Evolutionary conservation across 2,329 filamentous ascomycete species (phyloP), one percentile per base, ranked within the genome.

Genomic region (Aspergillus awamori): DNA sequence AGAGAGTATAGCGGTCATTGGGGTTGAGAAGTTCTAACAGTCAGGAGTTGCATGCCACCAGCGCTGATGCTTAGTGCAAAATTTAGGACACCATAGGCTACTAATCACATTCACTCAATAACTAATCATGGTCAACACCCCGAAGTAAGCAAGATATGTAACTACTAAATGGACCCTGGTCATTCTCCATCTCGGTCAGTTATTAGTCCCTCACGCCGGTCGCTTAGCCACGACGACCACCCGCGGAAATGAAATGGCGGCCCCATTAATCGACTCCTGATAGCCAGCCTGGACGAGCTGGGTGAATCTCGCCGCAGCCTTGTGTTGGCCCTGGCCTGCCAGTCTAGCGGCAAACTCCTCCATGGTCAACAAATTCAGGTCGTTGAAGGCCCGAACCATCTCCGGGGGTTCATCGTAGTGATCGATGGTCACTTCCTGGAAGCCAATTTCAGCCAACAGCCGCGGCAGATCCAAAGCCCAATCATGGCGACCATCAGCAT

Each of bases 401-500:
- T 65, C 64, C 20, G 54, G 57, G 20, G 26, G 48, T 30, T 63
- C 66, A 33, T 60, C 53, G 53, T 64, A 68, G 45, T 60, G 59
- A 7, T 60, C 49, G 10, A 65, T 49, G n/a, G 62, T 51, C 15
- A 60, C 53, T 22, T 62, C 53, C 52, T 59, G 38, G 55, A 67
- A 67, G 8, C 65, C 64, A 15, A 55, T 36, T 10, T 54, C 20
- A 11, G 49, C 38, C 43, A 69, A 20, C 51, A 63, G 53, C 20
- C 56, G n/a, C 8, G 65, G 62, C 13, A 68, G 57, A 33, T 64
- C 60, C 33, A 68, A 53, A 3, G 61, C 54, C 63, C 67, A 69
- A 49, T 69, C 63, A 60, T 70, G 64, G n/a, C 66, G 63, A 6
- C 68, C 68, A 3, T 53, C 56, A 2, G 68, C 61, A 57, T 65